Base-by-base conservation (phyloP, 208 protist genomes). In the Leishmania arabica region DNA sequence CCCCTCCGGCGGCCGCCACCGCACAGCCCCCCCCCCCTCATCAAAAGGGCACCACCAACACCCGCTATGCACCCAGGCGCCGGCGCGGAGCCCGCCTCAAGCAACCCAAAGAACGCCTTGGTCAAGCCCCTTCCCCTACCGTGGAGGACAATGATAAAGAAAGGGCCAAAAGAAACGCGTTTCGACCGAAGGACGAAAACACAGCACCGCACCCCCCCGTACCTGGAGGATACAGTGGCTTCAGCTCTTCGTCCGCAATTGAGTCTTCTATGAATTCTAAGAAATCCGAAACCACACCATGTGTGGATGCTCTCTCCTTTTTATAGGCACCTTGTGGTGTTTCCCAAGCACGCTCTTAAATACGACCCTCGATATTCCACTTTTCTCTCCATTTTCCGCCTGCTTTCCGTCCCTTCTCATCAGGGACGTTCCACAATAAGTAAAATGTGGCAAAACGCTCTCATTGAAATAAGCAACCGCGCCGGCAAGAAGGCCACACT, bases 401-500 rank as follows among this genome's bases (percentile, higher is more conserved):
- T 62, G 31, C 49, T 62, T 19, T 45, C 34, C 53, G 17, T 37
- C 11, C 7, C 51, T 40, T 7, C 34, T 27, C 72, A 31, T 42
- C 21, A 56, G 5, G 72, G 34, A 47, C 31, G 49, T 2, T 37
- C n/a, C 40, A 79, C 45, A 79, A 0, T 34, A 34, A 34, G 51
- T 19, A 31, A 34, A 73, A 79, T 79, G 76, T 79, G 76, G 76
- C 72, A 79, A 65, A 49, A 19, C 64, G 49, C 62, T 47, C 76
- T 79, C 49, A n/a, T 72, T 49, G 64, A 79, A 79, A 62, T 79
- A 54, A 34, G 76, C 31, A 51, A 37, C 27, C 76, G 76, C 37
- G 76, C 76, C 47, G 31, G 45, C 47, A 79, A 65, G 19, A 34
- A 42, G 45, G 47, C 64, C 34, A 3, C 40, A 27, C 74, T 1